Evolutionary conservation across 306 rosid species (phyloP).

Genomic region (Vigna mungo): DNA sequence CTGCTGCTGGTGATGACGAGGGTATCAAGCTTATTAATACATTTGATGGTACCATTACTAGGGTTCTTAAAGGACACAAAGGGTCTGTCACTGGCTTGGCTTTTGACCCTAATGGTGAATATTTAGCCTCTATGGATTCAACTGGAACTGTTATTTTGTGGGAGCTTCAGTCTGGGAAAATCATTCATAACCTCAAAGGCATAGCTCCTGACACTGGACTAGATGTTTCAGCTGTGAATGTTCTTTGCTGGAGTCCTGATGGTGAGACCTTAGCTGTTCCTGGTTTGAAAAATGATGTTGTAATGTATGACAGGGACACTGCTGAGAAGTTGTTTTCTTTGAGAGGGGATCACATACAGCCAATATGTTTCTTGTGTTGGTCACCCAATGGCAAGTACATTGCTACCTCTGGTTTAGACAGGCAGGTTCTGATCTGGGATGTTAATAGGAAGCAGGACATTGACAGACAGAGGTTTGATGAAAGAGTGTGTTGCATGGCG

Average conservation of each 20-base stretch:
- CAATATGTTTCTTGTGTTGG: constrained; percentile 91
- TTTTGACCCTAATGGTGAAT: constrained; percentile 90
- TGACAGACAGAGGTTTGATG: constrained; percentile 91
- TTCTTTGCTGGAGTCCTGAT: constrained; percentile 94
- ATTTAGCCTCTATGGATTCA: constrained; percentile 89
- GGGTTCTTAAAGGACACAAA: constrained; percentile 92
- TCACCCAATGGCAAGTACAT: constrained; percentile 94
- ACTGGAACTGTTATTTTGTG: constrained; percentile 76
- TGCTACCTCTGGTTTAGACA: constrained; percentile 88
- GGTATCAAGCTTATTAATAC: constrained; percentile 94
- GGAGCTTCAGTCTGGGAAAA: constrained; percentile 85
- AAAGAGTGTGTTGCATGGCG: constrained; percentile 77
- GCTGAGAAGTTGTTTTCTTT: constrained; percentile 83
- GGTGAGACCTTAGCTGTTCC: constrained; percentile 88
- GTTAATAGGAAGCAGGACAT: constrained; percentile 81
- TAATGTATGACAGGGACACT: constrained; percentile 92
- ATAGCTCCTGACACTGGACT: constrained; percentile 77
- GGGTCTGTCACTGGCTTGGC: constrained; percentile 82
- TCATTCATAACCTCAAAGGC: constrained; percentile 76
- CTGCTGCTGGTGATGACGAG: constrained; percentile 97
- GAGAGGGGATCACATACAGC: constrained; percentile 82
- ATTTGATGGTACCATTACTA: constrained; percentile 87
- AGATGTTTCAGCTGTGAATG: constrained; percentile 72
- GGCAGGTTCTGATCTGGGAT: constrained; percentile 95
- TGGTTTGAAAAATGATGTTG: constrained; percentile 86